Conservation (phyloP, 805 yeast species). For the Clavispora vitiphila region DNA sequence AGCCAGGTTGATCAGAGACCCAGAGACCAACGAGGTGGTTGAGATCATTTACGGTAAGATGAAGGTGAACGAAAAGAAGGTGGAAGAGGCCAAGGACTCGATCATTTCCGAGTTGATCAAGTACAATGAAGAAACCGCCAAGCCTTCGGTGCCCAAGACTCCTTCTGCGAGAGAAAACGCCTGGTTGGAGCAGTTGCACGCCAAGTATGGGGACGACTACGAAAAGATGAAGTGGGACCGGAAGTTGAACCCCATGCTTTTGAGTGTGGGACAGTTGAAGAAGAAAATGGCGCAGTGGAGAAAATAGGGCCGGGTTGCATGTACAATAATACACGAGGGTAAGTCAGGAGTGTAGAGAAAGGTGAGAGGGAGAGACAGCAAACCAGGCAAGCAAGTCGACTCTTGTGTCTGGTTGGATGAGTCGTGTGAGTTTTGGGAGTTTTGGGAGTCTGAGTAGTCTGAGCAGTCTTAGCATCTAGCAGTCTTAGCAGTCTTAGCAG, state of each 20-base stretch:
- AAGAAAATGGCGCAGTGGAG: conserved; percentile 69
- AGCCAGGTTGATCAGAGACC: conserved; percentile 71
- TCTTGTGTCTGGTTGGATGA: too few relatives aligned
- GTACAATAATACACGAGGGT: conserved; percentile 16
- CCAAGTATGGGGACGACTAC: conserved; percentile 84
- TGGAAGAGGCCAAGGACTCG: conserved; percentile 20
- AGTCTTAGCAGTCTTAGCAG: too few relatives aligned
- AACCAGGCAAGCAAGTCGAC: too few relatives aligned
- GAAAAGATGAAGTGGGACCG: conserved; percentile 90
- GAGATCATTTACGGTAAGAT: conserved; percentile 69
- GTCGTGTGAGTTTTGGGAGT: too few relatives aligned
- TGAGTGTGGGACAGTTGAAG: conserved; percentile 77
- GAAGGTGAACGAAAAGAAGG: conserved; percentile 25
- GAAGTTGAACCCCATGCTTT: conserved; percentile 77
- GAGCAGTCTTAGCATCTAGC: too few relatives aligned
- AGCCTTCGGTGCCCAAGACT: conserved; percentile 43
- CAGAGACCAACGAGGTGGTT: conserved; percentile 55
- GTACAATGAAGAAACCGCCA: conserved; percentile 41
- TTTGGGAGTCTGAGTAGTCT: too few relatives aligned
- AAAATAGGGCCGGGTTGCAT: conserved; percentile 12
- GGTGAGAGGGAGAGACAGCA: too few relatives aligned
- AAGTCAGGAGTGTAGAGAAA: neutral
- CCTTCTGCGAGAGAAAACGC: conserved; percentile 70
- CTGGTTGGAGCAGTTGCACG: conserved; percentile 62
- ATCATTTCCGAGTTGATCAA: conserved; percentile 69